phyloP scores from a whole-genome alignment of 2,329 filamentous ascomycete genomes.

The Knoxdaviesia capensis region DNA sequence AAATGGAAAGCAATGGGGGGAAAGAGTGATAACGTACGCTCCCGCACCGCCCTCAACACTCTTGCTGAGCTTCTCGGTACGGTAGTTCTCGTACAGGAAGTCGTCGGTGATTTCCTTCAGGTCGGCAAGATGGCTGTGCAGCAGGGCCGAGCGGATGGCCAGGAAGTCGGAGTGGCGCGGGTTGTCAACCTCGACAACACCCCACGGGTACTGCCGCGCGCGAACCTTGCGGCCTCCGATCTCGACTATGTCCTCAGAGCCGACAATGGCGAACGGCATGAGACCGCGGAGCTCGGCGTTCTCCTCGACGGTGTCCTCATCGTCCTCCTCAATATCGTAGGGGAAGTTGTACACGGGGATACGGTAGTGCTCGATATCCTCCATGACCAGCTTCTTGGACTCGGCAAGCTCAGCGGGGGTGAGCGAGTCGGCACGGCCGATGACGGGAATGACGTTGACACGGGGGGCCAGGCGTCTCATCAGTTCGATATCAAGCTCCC shows the following conservation, averaged over 20 bases:
- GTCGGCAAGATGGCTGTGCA: slow-evolving; percentile 95
- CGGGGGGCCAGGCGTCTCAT: slow-evolving; percentile 98
- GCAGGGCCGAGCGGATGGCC: slow-evolving; percentile 83
- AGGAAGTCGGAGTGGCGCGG: slow-evolving; percentile 97
- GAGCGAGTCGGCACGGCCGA: slow-evolving; percentile 93
- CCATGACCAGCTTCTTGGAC: slow-evolving; percentile 99
- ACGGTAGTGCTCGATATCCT: slow-evolving; percentile 98
- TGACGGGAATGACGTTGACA: slow-evolving; percentile 97
- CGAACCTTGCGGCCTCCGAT: slow-evolving; percentile 82
- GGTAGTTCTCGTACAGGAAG: slow-evolving; percentile 99
- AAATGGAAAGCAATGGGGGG: background rate
- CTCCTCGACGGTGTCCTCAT: slow-evolving; percentile 97
- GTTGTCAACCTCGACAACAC: slow-evolving; percentile 97
- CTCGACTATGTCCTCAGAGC: slow-evolving; percentile 87
- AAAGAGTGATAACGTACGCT: slow-evolving; percentile 43
- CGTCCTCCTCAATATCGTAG: slow-evolving; percentile 98
- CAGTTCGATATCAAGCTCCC: slow-evolving; percentile 96
- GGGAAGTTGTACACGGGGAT: slow-evolving; percentile 99
- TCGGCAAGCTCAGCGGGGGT: slow-evolving; percentile 92
- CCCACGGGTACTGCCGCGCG: slow-evolving; percentile 96
- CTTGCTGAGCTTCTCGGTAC: slow-evolving; percentile 99
- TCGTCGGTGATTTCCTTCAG: slow-evolving; percentile 99
- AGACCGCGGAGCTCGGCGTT: slow-evolving; percentile 92
- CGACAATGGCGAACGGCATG: slow-evolving; percentile 98
- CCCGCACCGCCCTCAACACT: slow-evolving; percentile 80